phyloP scores from a whole-genome alignment of 257 asterid genomes.

The Gardenia jasminoides region DNA sequence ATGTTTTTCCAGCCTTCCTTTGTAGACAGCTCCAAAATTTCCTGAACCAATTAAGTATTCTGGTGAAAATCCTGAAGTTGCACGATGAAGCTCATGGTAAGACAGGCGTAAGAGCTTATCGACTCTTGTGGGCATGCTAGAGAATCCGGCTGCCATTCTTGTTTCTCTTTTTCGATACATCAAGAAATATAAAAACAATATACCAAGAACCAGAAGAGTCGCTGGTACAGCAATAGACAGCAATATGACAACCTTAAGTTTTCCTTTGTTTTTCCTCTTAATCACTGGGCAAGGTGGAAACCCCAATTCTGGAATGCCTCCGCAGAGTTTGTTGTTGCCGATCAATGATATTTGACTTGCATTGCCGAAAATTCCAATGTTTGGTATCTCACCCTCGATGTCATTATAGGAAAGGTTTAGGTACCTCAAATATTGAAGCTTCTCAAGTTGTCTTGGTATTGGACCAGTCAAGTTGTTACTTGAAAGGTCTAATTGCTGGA shows the following conservation, averaged over 20 bases:
- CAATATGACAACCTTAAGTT: neutral
- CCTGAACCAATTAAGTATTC: conserved; percentile 33
- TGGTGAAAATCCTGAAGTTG: conserved; percentile 31
- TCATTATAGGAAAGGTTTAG: neutral
- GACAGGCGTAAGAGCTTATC: conserved; percentile 21
- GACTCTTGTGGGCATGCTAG: neutral
- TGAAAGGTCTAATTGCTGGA: neutral
- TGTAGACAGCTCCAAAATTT: conserved; percentile 29
- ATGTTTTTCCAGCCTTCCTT: conserved; percentile 21
- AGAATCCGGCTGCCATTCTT: neutral
- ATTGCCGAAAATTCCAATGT: neutral
- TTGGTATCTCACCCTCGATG: neutral
- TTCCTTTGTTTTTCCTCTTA: no score
- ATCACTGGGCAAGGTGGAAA: neutral
- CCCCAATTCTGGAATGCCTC: neutral
- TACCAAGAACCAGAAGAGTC: neutral
- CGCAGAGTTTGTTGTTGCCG: neutral
- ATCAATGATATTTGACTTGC: neutral
- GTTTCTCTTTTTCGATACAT: no score
- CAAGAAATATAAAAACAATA: neutral
- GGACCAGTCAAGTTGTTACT: neutral
- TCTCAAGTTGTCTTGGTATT: neutral
- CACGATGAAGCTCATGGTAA: conserved; percentile 22
- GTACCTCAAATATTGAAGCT: neutral
- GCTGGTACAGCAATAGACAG: neutral